Evolutionary conservation across 257 asterid species (phyloP).

Genomic region (Capsicum pubescens): DNA sequence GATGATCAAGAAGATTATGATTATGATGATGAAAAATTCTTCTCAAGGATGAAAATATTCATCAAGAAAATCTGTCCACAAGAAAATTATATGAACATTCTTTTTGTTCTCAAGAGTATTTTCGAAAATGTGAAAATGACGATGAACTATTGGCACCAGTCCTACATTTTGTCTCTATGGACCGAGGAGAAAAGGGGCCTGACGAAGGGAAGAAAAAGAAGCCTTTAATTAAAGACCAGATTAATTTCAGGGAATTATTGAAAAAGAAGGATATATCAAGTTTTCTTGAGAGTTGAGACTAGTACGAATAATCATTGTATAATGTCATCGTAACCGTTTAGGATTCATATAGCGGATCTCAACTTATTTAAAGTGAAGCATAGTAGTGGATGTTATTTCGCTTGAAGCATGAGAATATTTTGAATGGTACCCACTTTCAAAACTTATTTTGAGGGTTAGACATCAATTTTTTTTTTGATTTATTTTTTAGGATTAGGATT

Average conservation of each 20-base stretch:
- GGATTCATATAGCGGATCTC: no score
- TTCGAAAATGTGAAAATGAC: background rate
- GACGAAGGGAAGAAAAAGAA: background rate
- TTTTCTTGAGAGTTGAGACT: background rate
- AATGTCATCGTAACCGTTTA: no score
- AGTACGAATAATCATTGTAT: no score
- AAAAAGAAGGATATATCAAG: slow-evolving; percentile 5
- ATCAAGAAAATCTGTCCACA: background rate
- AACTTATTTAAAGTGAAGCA: no score
- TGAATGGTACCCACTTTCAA: no score
- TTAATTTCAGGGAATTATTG: background rate
- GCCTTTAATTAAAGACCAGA: background rate
- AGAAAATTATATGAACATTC: background rate
- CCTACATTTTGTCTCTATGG: background rate
- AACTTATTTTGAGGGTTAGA: no score
- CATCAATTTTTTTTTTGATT: no score
- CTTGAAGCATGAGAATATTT: no score
- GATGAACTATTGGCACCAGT: background rate
- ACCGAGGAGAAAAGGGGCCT: background rate
- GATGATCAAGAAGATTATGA: background rate
- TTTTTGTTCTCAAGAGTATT: background rate
- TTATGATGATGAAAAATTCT: slow-evolving; percentile 17
- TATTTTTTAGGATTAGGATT: no score
- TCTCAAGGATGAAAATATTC: background rate
- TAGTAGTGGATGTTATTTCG: no score